phyloP scores from a whole-genome alignment of 2,329 filamentous ascomycete genomes.

The Aspergillus neotritici region DNA sequence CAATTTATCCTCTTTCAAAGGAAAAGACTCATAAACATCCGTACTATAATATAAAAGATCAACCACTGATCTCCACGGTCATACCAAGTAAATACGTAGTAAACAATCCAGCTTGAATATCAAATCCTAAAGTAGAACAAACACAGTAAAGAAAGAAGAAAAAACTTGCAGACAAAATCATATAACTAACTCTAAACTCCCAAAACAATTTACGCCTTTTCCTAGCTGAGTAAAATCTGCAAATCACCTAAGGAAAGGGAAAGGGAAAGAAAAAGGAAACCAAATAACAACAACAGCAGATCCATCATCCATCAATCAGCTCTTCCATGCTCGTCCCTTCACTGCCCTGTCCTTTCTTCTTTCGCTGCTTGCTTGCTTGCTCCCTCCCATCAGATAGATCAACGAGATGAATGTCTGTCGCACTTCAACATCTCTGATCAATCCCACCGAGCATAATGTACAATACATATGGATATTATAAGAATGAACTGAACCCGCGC shows the following conservation, averaged over 20 bases:
- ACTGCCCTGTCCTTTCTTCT: neutral
- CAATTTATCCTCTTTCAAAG: too few species aligned
- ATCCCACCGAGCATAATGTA: slow-evolving; percentile 15
- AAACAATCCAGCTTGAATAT: neutral
- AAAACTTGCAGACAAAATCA: neutral
- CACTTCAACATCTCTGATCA: too few species aligned
- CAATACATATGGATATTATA: slow-evolving; percentile 19
- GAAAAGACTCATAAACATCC: too few species aligned
- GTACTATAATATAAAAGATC: too few species aligned
- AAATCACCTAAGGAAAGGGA: slow-evolving; percentile 1
- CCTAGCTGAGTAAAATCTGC: slow-evolving; percentile 19
- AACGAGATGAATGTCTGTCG: neutral
- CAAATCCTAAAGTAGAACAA: neutral
- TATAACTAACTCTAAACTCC: slow-evolving; percentile 10
- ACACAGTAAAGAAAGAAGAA: neutral
- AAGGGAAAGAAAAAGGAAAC: neutral
- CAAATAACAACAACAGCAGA: slow-evolving; percentile 6
- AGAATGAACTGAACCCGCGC: slow-evolving; percentile 5
- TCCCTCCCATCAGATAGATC: neutral
- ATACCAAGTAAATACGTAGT: too few species aligned
- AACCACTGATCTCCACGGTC: too few species aligned
- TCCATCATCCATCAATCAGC: slow-evolving; percentile 19
- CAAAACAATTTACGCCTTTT: slow-evolving; percentile 26
- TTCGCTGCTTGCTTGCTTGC: neutral
- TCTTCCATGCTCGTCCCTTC: slow-evolving; percentile 2